Evolutionary conservation across 1,284 basidiomycete species (phyloP), one percentile per base, ranked within the genome.

Genomic region (Ganoderma sp.): DNA sequence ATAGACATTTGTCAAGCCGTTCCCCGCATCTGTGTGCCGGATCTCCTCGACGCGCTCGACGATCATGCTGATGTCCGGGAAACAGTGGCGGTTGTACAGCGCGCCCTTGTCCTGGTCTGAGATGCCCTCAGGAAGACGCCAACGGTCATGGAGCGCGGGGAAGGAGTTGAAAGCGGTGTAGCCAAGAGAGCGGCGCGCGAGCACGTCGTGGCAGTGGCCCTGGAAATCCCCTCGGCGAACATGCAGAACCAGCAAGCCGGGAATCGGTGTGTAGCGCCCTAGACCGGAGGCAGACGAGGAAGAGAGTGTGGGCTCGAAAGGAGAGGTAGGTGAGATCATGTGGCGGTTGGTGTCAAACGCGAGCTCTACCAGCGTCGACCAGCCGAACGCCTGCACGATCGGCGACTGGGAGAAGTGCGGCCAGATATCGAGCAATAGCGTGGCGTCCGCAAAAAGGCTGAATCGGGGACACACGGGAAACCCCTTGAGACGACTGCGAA

Each of bases 201-300:
- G 82, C 56, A 71, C 68, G 65, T 71, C 68, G 66, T 81, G 75
- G 69, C 89, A 90, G 71, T 89, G 88, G 1, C 79, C 73, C 54
- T 81, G 67, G 74, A 84, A 90, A 75, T 90, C 89, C 3, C 89
- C 89, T 28, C 88, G 79, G 1, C 89, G 86, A 37, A 90, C 74
- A 69, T 90, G 89, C 6, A 90, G 75, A 1, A 84, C 88, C 12
- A 90, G 77, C 1, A 88, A 76, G 9, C 83, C 84, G 0, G 77
- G 75, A 34, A 81, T 73, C 25, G 68, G 67, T 3, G 73, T 45
- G 66, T 75, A 71, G 37, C 71, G 73, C 52, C 72, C 63, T 0
- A 67, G 54, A 67, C 61, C 64, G 61, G 58, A 48, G 17, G 70
- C 58, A 3, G 71, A 66, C 0, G 60, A 61, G 22, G 66, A 67